Evolutionary conservation across 441 rosid genomes (phyloP), one percentile per base, ranked within the genome.

Genomic region (Jatropha multifida): DNA sequence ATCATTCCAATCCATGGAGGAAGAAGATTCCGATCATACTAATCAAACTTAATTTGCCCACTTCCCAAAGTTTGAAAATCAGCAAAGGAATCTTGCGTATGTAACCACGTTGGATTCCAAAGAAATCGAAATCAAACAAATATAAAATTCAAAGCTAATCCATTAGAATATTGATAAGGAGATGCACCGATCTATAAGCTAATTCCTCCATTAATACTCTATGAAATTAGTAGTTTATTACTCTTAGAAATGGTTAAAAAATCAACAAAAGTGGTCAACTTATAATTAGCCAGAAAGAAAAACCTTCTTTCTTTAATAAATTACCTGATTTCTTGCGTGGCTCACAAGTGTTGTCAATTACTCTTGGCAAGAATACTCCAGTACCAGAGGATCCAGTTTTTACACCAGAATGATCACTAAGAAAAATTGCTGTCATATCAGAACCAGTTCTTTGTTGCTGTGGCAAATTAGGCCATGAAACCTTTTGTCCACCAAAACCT

Each of bases 351-450:
- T 85, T 79, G 60, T 79, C 81, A 23, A 71, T 82, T 52, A 80
- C 82, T 69, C 86, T 83, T 69, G 97, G 97, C 83, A 94, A 84
- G 87, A 92, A 94, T 64, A 94, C 99, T 32, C 99, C 97, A 4
- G 99, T 94, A 44, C 99, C 99, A 74, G 81, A 93, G 67, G 96
- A 84, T 41, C 83, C 85, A 23, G 69, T 77, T 81, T 70, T 82
- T 10, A 90, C 77, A 78, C 89, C 84, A n/a, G 88, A 60, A 74
- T 42, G 6, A 42, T 88, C 88, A 40, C 81, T 81, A 15, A 89
- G 89, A 74, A 89, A 88, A 83, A 91, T 88, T n/a, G 92, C 93
- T 65, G 85, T 87, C 84, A 85, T 88, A 7, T 86, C 89, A 1
- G 93, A 84, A 74, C 80, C 84, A 8, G 63, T 59, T 69, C 67